These are phyloP conservation scores for California macrophylla DNA, from an alignment of 441 rosid genomes.

Conservation along the genomic window DNA sequence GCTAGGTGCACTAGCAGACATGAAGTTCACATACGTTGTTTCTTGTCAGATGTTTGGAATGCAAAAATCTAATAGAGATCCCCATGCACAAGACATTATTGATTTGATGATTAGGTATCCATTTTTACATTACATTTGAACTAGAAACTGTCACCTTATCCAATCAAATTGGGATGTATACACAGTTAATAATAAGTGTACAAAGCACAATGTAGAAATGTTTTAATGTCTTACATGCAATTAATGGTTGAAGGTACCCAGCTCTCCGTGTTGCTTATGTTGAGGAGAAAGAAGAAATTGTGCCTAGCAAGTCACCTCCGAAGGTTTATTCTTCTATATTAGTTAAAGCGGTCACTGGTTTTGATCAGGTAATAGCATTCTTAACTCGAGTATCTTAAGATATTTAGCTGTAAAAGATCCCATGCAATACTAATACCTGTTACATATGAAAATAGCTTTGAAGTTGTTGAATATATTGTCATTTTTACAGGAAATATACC, in stretches of 20 bases:
- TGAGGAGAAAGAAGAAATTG: slow-evolving; percentile 85
- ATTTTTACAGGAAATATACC: slow-evolving; percentile 60
- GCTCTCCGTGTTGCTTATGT: slow-evolving; percentile 93
- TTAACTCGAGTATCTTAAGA: neutral
- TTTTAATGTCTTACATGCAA: slow-evolving; percentile 18
- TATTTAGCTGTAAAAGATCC: slow-evolving; percentile 2
- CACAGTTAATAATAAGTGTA: neutral
- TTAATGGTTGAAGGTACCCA: slow-evolving; percentile 54
- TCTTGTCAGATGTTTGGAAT: slow-evolving; percentile 84
- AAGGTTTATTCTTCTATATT: slow-evolving; percentile 75
- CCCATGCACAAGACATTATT: slow-evolving; percentile 77
- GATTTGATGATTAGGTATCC: slow-evolving; percentile 76
- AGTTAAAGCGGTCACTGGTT: slow-evolving; percentile 71
- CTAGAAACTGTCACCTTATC: neutral
- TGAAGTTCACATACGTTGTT: slow-evolving; percentile 77
- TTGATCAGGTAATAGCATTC: slow-evolving; percentile 57
- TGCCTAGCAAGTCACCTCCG: slow-evolving; percentile 17
- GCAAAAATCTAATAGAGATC: slow-evolving; percentile 76
- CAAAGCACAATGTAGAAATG: slow-evolving; percentile 8
- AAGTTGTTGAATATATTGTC: slow-evolving; percentile 8
- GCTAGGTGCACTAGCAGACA: slow-evolving; percentile 73
- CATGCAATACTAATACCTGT: neutral
- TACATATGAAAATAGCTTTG: neutral
- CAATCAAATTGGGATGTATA: neutral
- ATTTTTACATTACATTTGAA: neutral